Base-by-base conservation (phyloP, 495 filamentous ascomycete species). In the Neurospora sp. region DNA sequence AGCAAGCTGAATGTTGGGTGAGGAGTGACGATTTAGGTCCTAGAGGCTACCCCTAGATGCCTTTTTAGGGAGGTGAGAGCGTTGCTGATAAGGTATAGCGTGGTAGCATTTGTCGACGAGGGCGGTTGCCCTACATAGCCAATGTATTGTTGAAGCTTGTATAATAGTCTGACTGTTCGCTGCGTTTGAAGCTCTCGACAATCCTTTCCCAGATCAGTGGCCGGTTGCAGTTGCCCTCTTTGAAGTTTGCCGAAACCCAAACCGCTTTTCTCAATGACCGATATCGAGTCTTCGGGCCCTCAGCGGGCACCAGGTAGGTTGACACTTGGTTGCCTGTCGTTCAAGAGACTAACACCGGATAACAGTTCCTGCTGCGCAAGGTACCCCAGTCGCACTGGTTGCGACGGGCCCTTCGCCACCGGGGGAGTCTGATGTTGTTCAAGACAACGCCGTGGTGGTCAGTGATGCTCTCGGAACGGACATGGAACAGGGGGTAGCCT, bases 171-270 rank as follows among this genome's bases (percentile, higher is more conserved):
- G 62, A 39, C 20, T 44, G 54, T 35, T 72, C 72, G 70, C 72
- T 71, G 69, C 41, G n/a, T n/a, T 70, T 74, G 71, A 37, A 72
- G 71, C 70, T 41, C 69, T 74, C 74, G 73, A 77, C 70, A 78
- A 72, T 75, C 74, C 74, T 66, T 74, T 70, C 72, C 73, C 39
- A 27, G 39, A 54, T 75, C 41, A 27, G 37, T 46, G 14, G 48
- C 20, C 69, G 70, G 20, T 31, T 54, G 14, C 23, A 71, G 70
- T 70, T 70, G 69, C 27, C 38, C 11, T 70, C 62, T 27, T 75
- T 35, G 48, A 70, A 71, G 71, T 69, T 73, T 62, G 20, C 0
- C 20, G 10, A 1, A 59, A 59, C 11, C 23, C 39, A 2, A 16
- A n/a, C 66, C 39, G 69, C 39, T 39, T 42, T 39, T 71, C 69